Evolutionary conservation across 1,284 basidiomycete genomes (phyloP), one percentile per base, ranked within the genome.

Genomic region (Malassezia cuniculi): DNA sequence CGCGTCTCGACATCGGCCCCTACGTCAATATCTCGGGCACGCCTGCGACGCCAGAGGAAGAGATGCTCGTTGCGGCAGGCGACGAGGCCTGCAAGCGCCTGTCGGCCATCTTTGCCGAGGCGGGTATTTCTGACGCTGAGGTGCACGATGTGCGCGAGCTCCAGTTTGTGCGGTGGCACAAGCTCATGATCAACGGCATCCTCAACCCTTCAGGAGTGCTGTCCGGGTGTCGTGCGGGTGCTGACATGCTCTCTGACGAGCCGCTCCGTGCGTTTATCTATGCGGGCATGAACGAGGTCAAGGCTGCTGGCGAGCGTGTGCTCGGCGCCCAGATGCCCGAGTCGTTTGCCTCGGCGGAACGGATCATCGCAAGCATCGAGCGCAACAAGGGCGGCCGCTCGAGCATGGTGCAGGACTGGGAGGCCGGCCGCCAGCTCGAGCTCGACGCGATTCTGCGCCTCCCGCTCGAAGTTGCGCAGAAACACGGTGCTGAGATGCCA

Each of bases 81-180:
- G 39, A 44, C 12, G 28, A 46, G 6, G 24, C 27, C n/a, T 36
- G 31, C 4, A 26, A 58, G 22, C 33, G 36, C 10, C 62, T 71
- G 18, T 57, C 60, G 5, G 20, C 46, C 8, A 41, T 70, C 34
- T 54, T 70, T 11, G 54, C 53, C 14, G 49, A 21, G 4, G 70
- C 68, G 5, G 67, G 68, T 6, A 65, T 71, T 39, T 60, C 57
- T 29, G 70, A 71, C 48, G 69, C 68, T 5, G 68, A 71, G 48
- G 51, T 48, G n/a, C 54, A 67, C 41, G 47, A 57, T 15, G 69
- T 71, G 36, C 45, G 52, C 17, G 64, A 55, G 10, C 50, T 72
- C 14, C 71, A 72, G 50, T 56, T 70, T 28, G 66, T 71, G 3
- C 57, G 71, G 5, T 72, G 71, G 71, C 70, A 71, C 55, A 72